Base-by-base conservation (phyloP, 2,329 filamentous ascomycete genomes). In the Arthrinium puccinioides region DNA sequence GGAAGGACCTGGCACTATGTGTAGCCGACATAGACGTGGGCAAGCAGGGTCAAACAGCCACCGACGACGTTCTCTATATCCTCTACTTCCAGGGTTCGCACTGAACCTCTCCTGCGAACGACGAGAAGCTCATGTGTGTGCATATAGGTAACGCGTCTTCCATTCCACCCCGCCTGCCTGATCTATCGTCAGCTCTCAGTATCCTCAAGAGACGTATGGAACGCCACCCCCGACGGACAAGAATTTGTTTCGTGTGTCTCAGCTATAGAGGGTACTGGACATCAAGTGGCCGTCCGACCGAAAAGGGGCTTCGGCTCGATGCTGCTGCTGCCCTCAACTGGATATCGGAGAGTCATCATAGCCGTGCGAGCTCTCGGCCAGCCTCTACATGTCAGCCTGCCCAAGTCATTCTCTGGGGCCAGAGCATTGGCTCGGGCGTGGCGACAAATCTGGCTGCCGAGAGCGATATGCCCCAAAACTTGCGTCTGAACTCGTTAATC, bases 181-280 rank as follows among this genome's bases (percentile, higher is more conserved):
- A 76, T 41, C 52, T 79, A 16, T 79, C 76, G 1, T 67, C 63
- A 45, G 63, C 74, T 8, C 55, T 79, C 4, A 64, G 61, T 9
- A 61, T 63, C 39, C 53, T 75, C 30, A 60, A 59, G 50, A 60
- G 66, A 28, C 51, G 52, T 28, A 50, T 52, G 21, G 46, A 56
- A n/a, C 42, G 53, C n/a, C 49, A 57, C 25, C 46, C 54, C 20
- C 47, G 41, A 40, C 44, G 40, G 15, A 36, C 53, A 26, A 45
- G 52, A 42, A 70, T 70, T 45, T 74, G 64, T 1, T 64, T 76
- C 47, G 61, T 76, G 8, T 74, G 73, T 41, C 55, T 79, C 21
- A 77, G 73, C 45, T 79, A 87, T 53, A 76, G 84, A 29, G 83
- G 84, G 9, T 90, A 82, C 55, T 90, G 85, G 86, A 87, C 70